Base-by-base conservation (phyloP, 2,329 filamentous ascomycete species). In the Stylonectria norvegica region DNA sequence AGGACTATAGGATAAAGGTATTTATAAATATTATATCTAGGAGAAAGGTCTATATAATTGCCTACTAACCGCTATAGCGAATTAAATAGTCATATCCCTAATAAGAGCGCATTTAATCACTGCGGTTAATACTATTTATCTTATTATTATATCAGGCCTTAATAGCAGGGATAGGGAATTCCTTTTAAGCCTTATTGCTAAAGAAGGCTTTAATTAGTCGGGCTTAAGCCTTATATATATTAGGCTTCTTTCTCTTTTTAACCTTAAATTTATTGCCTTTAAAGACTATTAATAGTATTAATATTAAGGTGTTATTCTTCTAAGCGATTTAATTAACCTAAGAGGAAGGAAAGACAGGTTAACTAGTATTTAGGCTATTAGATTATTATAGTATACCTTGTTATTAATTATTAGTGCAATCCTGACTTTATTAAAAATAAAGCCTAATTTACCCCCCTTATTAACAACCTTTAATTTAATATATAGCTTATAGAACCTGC, bases 31-130 rank as follows among this genome's bases (percentile, higher is more conserved):
- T n/a, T n/a, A n/a, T n/a, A n/a, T n/a, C n/a, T n/a, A n/a, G n/a
- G n/a, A n/a, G 29, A 20, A 49, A 49, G 40, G 34, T 38, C 41
- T 36, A 49, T 12, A 38, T 38, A 23, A 49, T 25, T 20, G 43
- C 43, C 25, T 42, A 36, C 47, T 36, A 47, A 34, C 18, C 33
- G 2, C 46, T 39, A 17, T 23, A 25, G 31, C 17, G 16, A 31
- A 46, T 20, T 11, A 12, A 17, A 33, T 47, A 37, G 17, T 42
- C 22, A 40, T 36, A 34, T 12, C 31, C 25, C 5, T 19, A 14
- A 23, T 22, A 31, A 15, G 34, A 31, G n/a, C n/a, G n/a, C n/a
- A n/a, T n/a, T n/a, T n/a, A n/a, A n/a, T n/a, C n/a, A n/a, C n/a
- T n/a, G n/a, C n/a, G n/a, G n/a, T n/a, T n/a, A n/a, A n/a, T n/a